Conservation (phyloP, 2,329 filamentous ascomycete genomes). For the Fusarium sp. region DNA sequence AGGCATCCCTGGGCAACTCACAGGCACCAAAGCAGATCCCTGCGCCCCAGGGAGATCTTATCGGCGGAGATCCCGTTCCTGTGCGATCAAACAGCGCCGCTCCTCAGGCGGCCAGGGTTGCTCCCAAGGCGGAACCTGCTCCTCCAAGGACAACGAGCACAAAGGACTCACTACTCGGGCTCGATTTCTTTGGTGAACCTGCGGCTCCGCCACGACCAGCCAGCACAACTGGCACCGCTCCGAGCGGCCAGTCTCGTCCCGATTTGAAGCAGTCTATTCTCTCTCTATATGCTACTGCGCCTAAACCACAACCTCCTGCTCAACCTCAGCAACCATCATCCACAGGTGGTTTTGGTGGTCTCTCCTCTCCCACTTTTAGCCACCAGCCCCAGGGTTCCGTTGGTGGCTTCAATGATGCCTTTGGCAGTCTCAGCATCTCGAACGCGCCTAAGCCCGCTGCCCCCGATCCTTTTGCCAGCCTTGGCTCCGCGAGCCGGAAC, state of each 20-base stretch:
- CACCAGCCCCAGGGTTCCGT: slow-evolving; percentile 64
- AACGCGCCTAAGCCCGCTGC: slow-evolving; percentile 59
- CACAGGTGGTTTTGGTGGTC: slow-evolving; percentile 74
- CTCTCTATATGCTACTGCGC: slow-evolving; percentile 89
- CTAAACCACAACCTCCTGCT: slow-evolving; percentile 76
- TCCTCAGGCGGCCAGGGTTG: slow-evolving; percentile 69
- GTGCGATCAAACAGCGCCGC: slow-evolving; percentile 81
- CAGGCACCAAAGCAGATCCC: slow-evolving; percentile 52
- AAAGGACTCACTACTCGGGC: slow-evolving; percentile 89
- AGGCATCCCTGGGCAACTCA: slow-evolving; percentile 67
- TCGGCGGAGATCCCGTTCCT: slow-evolving; percentile 79
- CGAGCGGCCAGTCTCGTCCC: slow-evolving; percentile 79
- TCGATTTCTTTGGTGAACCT: slow-evolving; percentile 89
- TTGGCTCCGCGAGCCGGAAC: slow-evolving; percentile 56
- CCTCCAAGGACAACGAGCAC: slow-evolving; percentile 77
- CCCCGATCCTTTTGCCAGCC: slow-evolving; percentile 72
- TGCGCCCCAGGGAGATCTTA: slow-evolving; percentile 78
- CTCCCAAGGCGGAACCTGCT: slow-evolving; percentile 72
- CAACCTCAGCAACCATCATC: slow-evolving; percentile 64
- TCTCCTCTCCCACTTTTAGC: slow-evolving; percentile 69
- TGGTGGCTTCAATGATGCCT: slow-evolving; percentile 84
- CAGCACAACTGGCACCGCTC: slow-evolving; percentile 77
- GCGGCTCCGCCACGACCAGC: slow-evolving; percentile 82
- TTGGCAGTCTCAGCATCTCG: slow-evolving; percentile 62
- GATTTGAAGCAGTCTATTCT: slow-evolving; percentile 98